Evolutionary conservation across 768 basidiomycete species (phyloP).

Genomic region (Tulasnella sp.): DNA sequence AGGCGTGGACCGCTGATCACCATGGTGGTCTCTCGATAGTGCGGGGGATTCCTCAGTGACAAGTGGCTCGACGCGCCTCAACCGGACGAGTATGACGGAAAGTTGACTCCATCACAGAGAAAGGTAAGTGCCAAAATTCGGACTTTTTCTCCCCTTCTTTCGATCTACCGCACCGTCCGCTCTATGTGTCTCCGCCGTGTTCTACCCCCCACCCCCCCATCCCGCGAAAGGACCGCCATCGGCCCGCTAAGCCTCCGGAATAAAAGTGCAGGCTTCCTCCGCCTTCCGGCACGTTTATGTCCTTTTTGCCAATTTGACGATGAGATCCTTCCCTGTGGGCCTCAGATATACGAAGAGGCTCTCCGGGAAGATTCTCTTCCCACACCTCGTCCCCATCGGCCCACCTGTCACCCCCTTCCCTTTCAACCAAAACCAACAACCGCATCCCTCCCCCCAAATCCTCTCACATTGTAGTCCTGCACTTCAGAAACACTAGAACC

Average conservation of each 20-base stretch:
- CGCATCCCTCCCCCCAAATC: not conserved
- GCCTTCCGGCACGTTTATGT: not conserved
- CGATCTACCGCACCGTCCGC: not conserved
- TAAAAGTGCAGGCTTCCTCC: not conserved
- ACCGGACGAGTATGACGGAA: conserved; percentile 60
- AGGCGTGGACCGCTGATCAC: not conserved
- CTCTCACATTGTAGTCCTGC: not conserved
- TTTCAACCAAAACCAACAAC: not conserved
- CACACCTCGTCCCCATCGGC: not conserved
- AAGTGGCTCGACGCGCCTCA: conserved; percentile 60
- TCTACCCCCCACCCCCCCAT: no score
- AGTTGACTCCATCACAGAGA: conserved; percentile 72
- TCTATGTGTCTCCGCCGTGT: not conserved
- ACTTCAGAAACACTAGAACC: conserved; percentile 4
- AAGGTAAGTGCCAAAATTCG: conserved; percentile 43
- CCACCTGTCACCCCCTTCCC: not conserved
- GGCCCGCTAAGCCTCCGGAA: not conserved
- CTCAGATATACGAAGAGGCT: not conserved
- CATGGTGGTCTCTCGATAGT: conserved; percentile 37
- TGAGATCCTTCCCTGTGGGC: not conserved
- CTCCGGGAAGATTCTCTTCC: not conserved
- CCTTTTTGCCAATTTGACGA: not conserved
- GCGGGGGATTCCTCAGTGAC: conserved; percentile 75
- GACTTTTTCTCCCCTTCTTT: not conserved
- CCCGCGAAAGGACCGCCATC: not conserved